Conservation (phyloP, 1,139 yeast genomes). For the Candida sanyaensis region DNA sequence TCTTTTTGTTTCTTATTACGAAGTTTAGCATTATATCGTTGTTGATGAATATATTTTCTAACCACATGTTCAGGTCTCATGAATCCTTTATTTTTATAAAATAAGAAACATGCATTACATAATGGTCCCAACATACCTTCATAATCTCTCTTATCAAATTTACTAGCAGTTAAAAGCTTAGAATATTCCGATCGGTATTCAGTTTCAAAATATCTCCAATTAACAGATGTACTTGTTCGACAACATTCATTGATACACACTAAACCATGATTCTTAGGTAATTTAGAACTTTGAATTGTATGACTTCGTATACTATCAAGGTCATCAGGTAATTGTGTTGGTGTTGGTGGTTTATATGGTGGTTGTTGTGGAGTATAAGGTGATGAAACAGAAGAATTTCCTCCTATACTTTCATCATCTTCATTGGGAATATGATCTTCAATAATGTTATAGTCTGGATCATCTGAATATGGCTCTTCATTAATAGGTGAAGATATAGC, state of each 20-base stretch:
- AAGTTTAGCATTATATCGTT: conserved; percentile 36
- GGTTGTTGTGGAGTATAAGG: conserved; percentile 48
- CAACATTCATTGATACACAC: conserved; percentile 48
- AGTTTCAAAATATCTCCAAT: conserved; percentile 51
- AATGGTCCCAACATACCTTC: conserved; percentile 55
- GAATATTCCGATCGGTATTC: conserved; percentile 42
- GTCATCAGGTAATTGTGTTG: conserved; percentile 29
- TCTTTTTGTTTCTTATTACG: conserved; percentile 15
- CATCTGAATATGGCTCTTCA: conserved; percentile 33
- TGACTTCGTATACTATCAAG: conserved; percentile 48
- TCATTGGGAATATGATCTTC: conserved; percentile 18
- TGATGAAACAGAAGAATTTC: conserved; percentile 23
- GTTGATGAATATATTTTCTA: conserved; percentile 49
- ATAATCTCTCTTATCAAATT: conserved; percentile 42
- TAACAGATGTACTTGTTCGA: conserved; percentile 39
- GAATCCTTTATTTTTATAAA: conserved; percentile 50
- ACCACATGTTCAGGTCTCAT: conserved; percentile 54
- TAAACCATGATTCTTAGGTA: conserved; percentile 43
- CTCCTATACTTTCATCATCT: conserved; percentile 15
- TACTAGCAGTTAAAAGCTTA: conserved; percentile 39
- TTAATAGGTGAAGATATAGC: conserved; percentile 43
- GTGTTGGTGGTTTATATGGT: conserved; percentile 22
- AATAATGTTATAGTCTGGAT: conserved; percentile 18
- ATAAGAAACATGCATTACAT: conserved; percentile 52
- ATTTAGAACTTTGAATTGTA: conserved; percentile 39